Evolutionary conservation across 2,329 filamentous ascomycete genomes (phyloP).

Genomic region (Rutstroemia sp.): DNA sequence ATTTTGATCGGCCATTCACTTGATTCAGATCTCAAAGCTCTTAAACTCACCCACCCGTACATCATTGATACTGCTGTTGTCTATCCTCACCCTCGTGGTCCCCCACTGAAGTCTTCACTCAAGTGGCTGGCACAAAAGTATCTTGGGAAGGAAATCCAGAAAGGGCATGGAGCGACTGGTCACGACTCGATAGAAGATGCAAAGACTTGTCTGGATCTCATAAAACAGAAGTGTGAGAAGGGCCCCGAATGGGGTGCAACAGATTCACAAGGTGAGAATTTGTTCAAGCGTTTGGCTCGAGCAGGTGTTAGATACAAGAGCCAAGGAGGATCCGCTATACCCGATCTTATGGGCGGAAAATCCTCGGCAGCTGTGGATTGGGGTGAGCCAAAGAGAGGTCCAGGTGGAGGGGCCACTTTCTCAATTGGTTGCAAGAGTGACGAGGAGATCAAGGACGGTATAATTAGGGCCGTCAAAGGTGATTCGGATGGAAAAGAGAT

Average conservation of each 20-base stretch:
- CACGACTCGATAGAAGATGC: constrained; percentile 95
- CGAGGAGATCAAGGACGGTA: constrained; percentile 46
- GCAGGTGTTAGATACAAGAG: constrained; percentile 55
- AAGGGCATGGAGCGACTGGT: constrained; percentile 49
- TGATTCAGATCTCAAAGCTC: constrained; percentile 74
- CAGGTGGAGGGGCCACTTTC: constrained; percentile 48
- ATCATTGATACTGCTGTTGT: constrained; percentile 87
- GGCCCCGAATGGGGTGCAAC: constrained; percentile 78
- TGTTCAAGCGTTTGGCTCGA: constrained; percentile 74
- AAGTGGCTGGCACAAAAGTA: constrained; percentile 88
- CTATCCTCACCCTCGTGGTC: constrained; percentile 83
- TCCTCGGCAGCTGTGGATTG: constrained; percentile 79
- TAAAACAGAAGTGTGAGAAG: constrained; percentile 94
- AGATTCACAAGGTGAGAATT: constrained; percentile 73
- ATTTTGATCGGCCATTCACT: constrained; percentile 77
- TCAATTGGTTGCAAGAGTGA: constrained; percentile 51
- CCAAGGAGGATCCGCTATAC: constrained; percentile 51
- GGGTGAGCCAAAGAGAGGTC: constrained; percentile 65
- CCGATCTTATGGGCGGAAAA: constrained; percentile 45
- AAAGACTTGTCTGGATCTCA: constrained; percentile 79
- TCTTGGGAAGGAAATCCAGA: constrained; percentile 80
- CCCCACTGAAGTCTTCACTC: constrained; percentile 81
- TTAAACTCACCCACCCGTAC: constrained; percentile 84
- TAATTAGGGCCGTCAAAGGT: constrained; percentile 52
- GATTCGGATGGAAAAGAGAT: constrained; percentile 51